These are phyloP conservation scores for Antarctomyces pellizariae DNA, from an alignment of 495 filamentous ascomycete genomes.

Conservation along the genomic window DNA sequence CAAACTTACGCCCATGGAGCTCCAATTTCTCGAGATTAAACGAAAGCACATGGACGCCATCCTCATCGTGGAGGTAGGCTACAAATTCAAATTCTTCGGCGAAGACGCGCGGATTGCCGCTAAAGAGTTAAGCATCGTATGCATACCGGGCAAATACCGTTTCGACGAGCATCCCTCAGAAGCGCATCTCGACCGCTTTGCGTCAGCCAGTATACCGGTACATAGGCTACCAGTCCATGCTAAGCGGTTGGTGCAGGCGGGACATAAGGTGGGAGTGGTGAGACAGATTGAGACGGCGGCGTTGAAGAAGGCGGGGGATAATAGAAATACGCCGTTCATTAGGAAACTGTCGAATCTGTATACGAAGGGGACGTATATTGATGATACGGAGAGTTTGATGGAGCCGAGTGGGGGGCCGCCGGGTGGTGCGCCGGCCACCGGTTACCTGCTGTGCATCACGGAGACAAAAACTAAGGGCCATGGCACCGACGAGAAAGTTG, in stretches of 20 bases:
- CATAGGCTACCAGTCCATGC: conserved; percentile 87
- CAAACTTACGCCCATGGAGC: conserved; percentile 88
- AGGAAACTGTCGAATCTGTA: conserved; percentile 91
- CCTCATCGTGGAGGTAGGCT: conserved; percentile 82
- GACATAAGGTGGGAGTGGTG: conserved; percentile 90
- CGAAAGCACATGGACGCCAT: conserved; percentile 72
- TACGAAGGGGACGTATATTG: conserved; percentile 95
- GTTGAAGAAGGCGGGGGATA: conserved; percentile 87
- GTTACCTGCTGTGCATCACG: conserved; percentile 82
- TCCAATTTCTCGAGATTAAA: conserved; percentile 85
- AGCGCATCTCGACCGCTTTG: conserved; percentile 79
- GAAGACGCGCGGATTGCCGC: conserved; percentile 81
- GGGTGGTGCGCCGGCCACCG: conserved; percentile 47
- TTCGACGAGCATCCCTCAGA: conserved; percentile 94
- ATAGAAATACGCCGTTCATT: conserved; percentile 76
- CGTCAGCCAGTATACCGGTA: conserved; percentile 84
- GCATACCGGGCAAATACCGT: conserved; percentile 83
- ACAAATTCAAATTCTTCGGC: conserved; percentile 97
- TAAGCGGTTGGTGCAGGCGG: conserved; percentile 75
- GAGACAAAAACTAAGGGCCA: conserved; percentile 67
- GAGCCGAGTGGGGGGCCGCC: conserved; percentile 19
- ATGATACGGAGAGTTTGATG: conserved; percentile 70
- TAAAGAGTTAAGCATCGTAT: conserved; percentile 84
- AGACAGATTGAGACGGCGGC: conserved; percentile 96
- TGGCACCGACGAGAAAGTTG: conserved; percentile 81